Conservation (phyloP, 441 rosid species). For the Biscutella laevigata region DNA sequence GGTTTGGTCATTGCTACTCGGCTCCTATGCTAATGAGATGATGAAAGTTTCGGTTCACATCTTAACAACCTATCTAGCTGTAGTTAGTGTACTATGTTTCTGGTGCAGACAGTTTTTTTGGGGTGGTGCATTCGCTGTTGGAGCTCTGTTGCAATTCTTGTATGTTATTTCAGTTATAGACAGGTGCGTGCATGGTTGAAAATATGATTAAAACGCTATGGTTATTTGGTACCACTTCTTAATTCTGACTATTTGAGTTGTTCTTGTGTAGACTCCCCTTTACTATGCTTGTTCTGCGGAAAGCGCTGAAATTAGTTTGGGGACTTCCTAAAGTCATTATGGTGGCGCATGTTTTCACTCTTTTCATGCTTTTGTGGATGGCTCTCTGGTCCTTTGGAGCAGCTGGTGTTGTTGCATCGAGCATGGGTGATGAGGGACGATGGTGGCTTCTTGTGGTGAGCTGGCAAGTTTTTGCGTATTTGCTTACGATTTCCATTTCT, state of each 20-base stretch:
- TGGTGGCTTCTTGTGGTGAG: constrained; percentile 99
- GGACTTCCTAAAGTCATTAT: constrained; percentile 75
- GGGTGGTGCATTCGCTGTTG: constrained; percentile 74
- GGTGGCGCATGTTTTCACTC: constrained; percentile 69
- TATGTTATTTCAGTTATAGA: constrained; percentile 86
- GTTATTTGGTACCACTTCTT: background rate
- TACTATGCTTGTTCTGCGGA: constrained; percentile 75
- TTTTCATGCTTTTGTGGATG: constrained; percentile 86
- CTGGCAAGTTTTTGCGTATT: constrained; percentile 84
- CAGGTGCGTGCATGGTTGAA: constrained; percentile 46
- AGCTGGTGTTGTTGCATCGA: constrained; percentile 89
- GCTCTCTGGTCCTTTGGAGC: constrained; percentile 85
- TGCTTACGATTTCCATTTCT: constrained; percentile 9
- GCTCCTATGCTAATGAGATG: constrained; percentile 73
- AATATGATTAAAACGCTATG: background rate
- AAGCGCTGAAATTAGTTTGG: constrained; percentile 82
- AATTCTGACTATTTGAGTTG: constrained; percentile 18
- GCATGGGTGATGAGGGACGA: constrained; percentile 55
- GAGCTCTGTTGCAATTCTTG: constrained; percentile 77
- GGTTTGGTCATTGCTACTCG: constrained; percentile 68
- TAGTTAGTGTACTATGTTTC: constrained; percentile 79
- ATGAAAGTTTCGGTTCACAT: constrained; percentile 88
- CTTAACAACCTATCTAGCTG: constrained; percentile 82
- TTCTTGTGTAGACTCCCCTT: constrained; percentile 58
- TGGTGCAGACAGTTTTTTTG: constrained; percentile 78